phyloP scores from a whole-genome alignment of 169 alveolate genomes.

The Eimeria maxima region DNA sequence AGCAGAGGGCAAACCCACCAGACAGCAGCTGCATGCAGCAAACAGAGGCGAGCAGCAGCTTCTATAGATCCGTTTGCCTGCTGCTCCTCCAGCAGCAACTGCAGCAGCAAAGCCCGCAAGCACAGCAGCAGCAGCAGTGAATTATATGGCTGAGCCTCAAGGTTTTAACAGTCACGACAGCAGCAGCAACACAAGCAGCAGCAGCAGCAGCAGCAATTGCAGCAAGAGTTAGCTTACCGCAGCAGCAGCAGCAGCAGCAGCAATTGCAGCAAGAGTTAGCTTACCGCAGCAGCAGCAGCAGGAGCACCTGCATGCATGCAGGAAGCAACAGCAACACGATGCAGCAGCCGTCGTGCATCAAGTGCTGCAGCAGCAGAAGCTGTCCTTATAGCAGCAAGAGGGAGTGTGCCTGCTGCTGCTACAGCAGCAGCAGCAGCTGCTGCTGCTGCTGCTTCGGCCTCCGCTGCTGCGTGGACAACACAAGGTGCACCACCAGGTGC shows the following conservation, averaged over 20 bases:
- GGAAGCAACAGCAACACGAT: conserved; percentile 4
- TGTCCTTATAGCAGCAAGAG: conserved; percentile 3
- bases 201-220: conserved; percentile 17
- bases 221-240: background rate
- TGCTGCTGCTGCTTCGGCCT: conserved; percentile 60
- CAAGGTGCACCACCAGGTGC: background rate
- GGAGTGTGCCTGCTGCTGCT: conserved; percentile 49
- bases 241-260: conserved; percentile 57
- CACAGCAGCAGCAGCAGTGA: background rate
- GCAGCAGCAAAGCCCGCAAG: conserved; percentile 11
- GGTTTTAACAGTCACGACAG: background rate
- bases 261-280: background rate
- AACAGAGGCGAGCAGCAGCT: conserved; percentile 69
- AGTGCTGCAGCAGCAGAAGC: conserved; percentile 65
- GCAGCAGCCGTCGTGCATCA: conserved; percentile 72
- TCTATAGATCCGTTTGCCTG: background rate
- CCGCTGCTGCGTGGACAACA: background rate
- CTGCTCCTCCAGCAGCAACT: conserved; percentile 67
- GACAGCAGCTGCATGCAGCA: conserved; percentile 67
- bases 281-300: conserved; percentile 55
- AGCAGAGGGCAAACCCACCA: conserved; percentile 20
- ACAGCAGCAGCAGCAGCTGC: conserved; percentile 61
- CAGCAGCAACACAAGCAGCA: background rate
- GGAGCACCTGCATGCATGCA: conserved; percentile 20
- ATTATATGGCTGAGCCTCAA: background rate